Evolutionary conservation across 148 eudicot species (phyloP).

Genomic region (Fallopia convolvulus): DNA sequence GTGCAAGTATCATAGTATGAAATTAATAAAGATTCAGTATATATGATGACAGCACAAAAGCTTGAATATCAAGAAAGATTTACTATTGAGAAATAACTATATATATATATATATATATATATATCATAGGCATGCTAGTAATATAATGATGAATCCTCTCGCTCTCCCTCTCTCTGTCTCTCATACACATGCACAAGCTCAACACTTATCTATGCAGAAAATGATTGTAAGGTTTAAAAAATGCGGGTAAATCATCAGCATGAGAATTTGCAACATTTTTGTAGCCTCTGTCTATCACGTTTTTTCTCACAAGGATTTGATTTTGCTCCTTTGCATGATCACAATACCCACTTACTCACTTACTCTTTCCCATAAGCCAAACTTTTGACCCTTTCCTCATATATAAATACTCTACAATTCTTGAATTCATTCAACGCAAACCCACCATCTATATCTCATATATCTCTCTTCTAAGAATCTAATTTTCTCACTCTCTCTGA

Average conservation of each 20-base stretch:
- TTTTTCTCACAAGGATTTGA: neutral
- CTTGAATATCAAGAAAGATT: neutral
- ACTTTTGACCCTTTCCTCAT: constrained; percentile 11
- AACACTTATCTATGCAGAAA: neutral
- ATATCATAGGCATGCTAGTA: neutral
- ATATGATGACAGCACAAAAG: neutral
- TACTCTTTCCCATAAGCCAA: constrained; percentile 9
- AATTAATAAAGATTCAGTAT: neutral
- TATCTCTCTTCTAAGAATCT: constrained; percentile 8
- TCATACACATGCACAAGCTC: neutral
- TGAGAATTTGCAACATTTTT: constrained; percentile 31
- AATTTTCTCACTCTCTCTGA: neutral
- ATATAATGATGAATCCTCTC: neutral
- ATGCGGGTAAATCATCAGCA: constrained; percentile 58
- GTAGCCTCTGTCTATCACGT: neutral
- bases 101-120: neutral
- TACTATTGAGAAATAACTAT: neutral
- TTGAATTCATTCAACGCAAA: constrained; percentile 1
- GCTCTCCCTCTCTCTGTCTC: neutral
- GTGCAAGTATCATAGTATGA: neutral
- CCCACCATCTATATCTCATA: neutral
- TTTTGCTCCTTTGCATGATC: constrained; percentile 14
- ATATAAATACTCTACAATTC: constrained; percentile 13
- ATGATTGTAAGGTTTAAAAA: neutral
- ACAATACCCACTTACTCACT: constrained; percentile 28